Evolutionary conservation across 179 eudicot species (phyloP), one percentile per base, ranked within the genome.

Genomic region (Silene coronaria): DNA sequence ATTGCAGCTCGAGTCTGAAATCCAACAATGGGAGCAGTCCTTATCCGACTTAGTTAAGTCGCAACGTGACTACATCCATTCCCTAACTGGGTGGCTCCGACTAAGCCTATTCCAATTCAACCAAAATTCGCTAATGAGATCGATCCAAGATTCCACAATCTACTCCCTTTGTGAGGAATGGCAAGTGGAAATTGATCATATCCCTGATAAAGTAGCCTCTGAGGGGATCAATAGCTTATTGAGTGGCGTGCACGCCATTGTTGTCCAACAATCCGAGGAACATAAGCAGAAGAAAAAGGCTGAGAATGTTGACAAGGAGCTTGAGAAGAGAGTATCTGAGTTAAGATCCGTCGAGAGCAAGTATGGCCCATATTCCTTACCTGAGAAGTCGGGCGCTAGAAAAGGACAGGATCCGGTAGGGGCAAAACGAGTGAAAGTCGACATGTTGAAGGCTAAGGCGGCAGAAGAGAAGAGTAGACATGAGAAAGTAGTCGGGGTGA

Each of bases 41-140:
- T 95, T 95, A 74, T 82, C 86, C 85, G 88, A 89, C 78, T 76
- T 95, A 6, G 86, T 95, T 64, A 87, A 87, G 80, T 78, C 97
- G 21, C 95, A 95, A 74, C 88, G 90, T 0, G 91, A 90, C 71
- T 92, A 92, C 77, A 80, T 91, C 63, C 91, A 83, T 26, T 87
- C 99, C 19, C 84, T 95, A 48, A 86, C 95, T 0, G 97, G 97
- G 10, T 95, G 99, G 99, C 99, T 95, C 70, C 90, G 97, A 9
- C 91, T 95, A 13, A 92, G 97, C 86, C 86, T 95, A 42, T 95
- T 92, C 83, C 97, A 89, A 78, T 83, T 92, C 69, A 75, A 82
- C 78, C 87, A 82, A 80, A 84, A 81, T 60, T 90, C 90, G 0
- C 27, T 86, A 6, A 68, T 80, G 53, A 86, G 85, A 70, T 80